Conservation (phyloP, 139 green algal species). For the Tetradesmus lagerheimii region DNA sequence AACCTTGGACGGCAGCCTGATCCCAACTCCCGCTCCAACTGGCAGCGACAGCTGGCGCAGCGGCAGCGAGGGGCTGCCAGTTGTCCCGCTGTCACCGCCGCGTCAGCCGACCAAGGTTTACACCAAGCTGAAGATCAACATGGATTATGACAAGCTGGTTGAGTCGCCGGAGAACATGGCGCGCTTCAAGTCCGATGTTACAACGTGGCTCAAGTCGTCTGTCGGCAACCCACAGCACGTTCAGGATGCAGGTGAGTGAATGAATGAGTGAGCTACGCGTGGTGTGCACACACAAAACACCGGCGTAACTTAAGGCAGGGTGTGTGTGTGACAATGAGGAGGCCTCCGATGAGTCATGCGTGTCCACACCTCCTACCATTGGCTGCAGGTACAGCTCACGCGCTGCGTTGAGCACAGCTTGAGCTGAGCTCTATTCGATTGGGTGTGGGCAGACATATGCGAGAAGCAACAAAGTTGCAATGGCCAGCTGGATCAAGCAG, state of each 20-base stretch:
- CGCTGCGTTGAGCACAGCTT: too few relatives aligned
- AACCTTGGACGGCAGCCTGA: background rate
- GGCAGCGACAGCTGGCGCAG: background rate
- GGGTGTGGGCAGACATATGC: too few relatives aligned
- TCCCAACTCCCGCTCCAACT: background rate
- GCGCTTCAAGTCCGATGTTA: conserved; percentile 22
- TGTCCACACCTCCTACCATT: too few relatives aligned
- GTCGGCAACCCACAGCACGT: background rate
- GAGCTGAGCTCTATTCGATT: too few relatives aligned
- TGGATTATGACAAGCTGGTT: background rate
- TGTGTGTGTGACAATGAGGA: background rate
- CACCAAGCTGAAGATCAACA: background rate
- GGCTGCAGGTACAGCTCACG: too few relatives aligned
- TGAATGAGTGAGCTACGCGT: too few relatives aligned
- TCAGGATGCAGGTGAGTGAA: conserved; percentile 4
- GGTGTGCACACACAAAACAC: too few relatives aligned
- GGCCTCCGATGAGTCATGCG: too few relatives aligned
- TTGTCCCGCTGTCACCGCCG: background rate
- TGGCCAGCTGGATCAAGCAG: too few relatives aligned
- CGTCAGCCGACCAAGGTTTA: background rate
- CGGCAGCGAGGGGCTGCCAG: background rate
- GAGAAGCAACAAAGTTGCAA: too few relatives aligned
- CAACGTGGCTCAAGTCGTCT: background rate
- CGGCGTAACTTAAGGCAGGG: too few relatives aligned
- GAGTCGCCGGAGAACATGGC: background rate